Evolutionary conservation across 805 yeast genomes (phyloP).

Genomic region (Middelhovenomyces tepae): DNA sequence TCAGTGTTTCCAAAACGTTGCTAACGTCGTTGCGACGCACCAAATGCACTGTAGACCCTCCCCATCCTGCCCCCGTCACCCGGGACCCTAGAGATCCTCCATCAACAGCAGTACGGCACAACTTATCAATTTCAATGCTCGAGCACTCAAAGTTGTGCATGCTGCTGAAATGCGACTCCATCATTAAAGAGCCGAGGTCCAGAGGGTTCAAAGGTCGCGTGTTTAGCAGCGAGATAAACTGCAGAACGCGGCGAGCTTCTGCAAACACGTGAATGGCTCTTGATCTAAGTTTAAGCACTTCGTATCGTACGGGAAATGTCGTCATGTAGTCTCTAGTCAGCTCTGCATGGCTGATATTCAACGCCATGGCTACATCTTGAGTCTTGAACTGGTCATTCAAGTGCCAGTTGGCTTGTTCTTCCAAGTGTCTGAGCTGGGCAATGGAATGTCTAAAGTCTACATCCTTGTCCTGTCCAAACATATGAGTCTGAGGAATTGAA

Average conservation of each 20-base stretch:
- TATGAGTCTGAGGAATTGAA: too few relatives aligned
- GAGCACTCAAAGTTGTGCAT: constrained; percentile 44
- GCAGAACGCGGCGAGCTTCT: constrained; percentile 52
- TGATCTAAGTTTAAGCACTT: constrained; percentile 44
- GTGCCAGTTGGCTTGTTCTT: neutral
- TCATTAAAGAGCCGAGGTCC: constrained; percentile 47
- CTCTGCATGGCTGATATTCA: constrained; percentile 36
- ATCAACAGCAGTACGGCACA: constrained; percentile 44
- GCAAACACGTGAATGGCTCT: constrained; percentile 56
- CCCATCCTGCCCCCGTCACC: constrained; percentile 76
- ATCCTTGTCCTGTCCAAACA: neutral
- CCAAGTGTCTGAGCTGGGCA: neutral
- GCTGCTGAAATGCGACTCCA: constrained; percentile 50
- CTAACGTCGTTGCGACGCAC: constrained; percentile 37
- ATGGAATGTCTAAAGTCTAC: neutral
- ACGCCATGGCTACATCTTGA: constrained; percentile 37
- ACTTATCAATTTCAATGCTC: constrained; percentile 42
- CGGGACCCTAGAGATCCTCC: constrained; percentile 60
- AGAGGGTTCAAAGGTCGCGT: constrained; percentile 12
- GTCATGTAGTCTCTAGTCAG: constrained; percentile 39
- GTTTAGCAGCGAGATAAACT: constrained; percentile 37
- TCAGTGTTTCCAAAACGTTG: constrained; percentile 35
- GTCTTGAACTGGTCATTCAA: constrained; percentile 40
- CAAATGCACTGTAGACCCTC: constrained; percentile 64
- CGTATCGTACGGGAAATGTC: constrained; percentile 50